These are phyloP conservation scores for Saxophila tyrrhenica DNA, from an alignment of 495 filamentous ascomycete species.

Conservation along the genomic window DNA sequence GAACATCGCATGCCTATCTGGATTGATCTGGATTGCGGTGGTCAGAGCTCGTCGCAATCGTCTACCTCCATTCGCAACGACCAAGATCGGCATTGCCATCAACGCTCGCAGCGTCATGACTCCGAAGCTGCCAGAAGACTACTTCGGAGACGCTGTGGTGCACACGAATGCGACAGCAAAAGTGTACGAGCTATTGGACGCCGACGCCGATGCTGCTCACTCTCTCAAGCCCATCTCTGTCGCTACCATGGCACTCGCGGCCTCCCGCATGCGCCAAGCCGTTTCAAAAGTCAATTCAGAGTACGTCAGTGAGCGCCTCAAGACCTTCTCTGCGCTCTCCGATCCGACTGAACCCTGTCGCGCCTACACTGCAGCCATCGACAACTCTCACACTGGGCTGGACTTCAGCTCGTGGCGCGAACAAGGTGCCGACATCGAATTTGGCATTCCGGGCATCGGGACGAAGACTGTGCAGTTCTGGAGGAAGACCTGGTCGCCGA, in stretches of 20 bases:
- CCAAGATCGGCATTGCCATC: constrained; percentile 4
- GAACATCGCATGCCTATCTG: constrained; percentile 1
- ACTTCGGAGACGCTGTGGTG: constrained; percentile 6
- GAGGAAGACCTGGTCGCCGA: constrained; percentile 3
- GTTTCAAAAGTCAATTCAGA: background rate
- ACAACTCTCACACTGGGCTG: background rate
- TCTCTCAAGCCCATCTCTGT: background rate
- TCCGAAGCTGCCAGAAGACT: background rate
- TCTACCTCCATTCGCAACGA: background rate
- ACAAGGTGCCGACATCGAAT: constrained; percentile 2
- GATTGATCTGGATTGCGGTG: constrained; percentile 3
- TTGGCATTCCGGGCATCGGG: constrained; percentile 1
- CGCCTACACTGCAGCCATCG: background rate
- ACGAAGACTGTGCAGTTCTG: background rate
- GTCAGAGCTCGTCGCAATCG: background rate
- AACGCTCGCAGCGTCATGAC: background rate
- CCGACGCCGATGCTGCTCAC: background rate
- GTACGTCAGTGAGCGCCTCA: background rate
- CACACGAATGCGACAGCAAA: background rate
- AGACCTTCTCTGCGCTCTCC: background rate
- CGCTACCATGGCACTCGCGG: background rate
- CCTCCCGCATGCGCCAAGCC: constrained; percentile 1
- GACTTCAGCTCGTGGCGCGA: constrained; percentile 5
- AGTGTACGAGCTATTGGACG: background rate
- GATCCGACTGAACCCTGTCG: background rate